Evolutionary conservation across 225 moss, liverwort and hornwort genomes (phyloP), one percentile per base, ranked within the genome.

Genomic region (Pseudisothecium myosuroides): DNA sequence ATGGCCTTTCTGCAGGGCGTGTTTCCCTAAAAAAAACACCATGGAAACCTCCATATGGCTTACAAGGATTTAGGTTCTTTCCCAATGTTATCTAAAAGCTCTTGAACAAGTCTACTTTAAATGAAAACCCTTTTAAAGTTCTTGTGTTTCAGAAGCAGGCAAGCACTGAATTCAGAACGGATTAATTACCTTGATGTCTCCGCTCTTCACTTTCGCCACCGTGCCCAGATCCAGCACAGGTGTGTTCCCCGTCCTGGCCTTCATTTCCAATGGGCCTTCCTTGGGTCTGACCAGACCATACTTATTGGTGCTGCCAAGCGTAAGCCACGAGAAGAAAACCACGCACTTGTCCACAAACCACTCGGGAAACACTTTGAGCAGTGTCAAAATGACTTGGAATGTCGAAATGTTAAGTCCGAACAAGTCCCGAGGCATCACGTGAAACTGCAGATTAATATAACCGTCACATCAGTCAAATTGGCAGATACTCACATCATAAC

Each of bases 211-310:
- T 92, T 94, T 95, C 15, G 91, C 91, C 74, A 97, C 91, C 2
- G 96, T 97, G 66, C 98, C 97, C 9, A 98, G 93, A 73, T 97
- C 96, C 34, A 98, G 85, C 76, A 98, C 94, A 4, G 97, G 97
- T 10, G 98, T 96, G 83, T 93, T 93, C 11, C 96, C 96, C 36
- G 88, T 92, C 76, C 92, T 94, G 23, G 84, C 89, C 75, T 97
- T 98, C 76, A 94, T 85, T 77, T 89, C 81, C 91, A 97, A 77
- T 52, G 97, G 97, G 18, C 98, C 98, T 87, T 96, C 95, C 50
- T 78, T 87, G 15, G 96, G 98, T 63, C 96, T 50, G 43, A 90
- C 82, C 13, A 98, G 91, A 52, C 95, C 95, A 45, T 95, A 95
- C 74, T 85, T 91, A 1, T 91, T 92, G 1, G 95, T 95, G 65